phyloP scores from a whole-genome alignment of 1,284 basidiomycete genomes.

The Puccinia sorghi region DNA sequence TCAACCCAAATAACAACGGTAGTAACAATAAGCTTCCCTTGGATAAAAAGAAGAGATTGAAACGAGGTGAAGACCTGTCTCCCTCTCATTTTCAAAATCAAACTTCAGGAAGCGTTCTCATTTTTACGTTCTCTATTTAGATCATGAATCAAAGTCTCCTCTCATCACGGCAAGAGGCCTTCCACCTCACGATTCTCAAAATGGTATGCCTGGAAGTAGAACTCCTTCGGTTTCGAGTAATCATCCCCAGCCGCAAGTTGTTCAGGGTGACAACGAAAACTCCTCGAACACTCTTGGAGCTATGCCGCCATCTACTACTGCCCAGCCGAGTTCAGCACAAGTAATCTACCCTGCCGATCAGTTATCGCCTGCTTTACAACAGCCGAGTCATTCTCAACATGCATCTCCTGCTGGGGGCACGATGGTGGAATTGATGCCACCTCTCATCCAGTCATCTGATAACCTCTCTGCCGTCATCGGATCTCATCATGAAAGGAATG shows the following conservation, averaged over 20 bases:
- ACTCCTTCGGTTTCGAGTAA: slow-evolving; percentile 19
- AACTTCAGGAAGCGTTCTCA: not conserved
- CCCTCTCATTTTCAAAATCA: not conserved
- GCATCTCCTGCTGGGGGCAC: slow-evolving; percentile 25
- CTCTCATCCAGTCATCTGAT: slow-evolving; percentile 11
- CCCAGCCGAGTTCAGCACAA: not conserved
- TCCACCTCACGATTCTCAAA: slow-evolving; percentile 15
- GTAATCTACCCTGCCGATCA: slow-evolving; percentile 5
- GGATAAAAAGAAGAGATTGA: slow-evolving; percentile 43
- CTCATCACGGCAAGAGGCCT: slow-evolving; percentile 3
- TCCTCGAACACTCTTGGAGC: not conserved
- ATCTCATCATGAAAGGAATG: not conserved
- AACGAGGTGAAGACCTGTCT: slow-evolving; percentile 22
- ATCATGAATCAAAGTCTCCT: slow-evolving; percentile 28
- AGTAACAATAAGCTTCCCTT: not conserved
- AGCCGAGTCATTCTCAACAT: slow-evolving; percentile 5
- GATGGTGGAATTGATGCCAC: slow-evolving; percentile 21
- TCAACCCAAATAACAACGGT: not conserved
- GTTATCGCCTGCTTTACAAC: not conserved
- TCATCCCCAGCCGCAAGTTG: slow-evolving; percentile 18
- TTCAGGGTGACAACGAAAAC: not conserved
- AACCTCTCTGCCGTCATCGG: not conserved
- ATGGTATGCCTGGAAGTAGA: slow-evolving; percentile 6
- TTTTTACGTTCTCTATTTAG: not conserved
- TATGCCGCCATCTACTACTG: not conserved